Evolutionary conservation across 208 protist genomes (phyloP), one percentile per base, ranked within the genome.

Genomic region (Porcisia deanei): DNA sequence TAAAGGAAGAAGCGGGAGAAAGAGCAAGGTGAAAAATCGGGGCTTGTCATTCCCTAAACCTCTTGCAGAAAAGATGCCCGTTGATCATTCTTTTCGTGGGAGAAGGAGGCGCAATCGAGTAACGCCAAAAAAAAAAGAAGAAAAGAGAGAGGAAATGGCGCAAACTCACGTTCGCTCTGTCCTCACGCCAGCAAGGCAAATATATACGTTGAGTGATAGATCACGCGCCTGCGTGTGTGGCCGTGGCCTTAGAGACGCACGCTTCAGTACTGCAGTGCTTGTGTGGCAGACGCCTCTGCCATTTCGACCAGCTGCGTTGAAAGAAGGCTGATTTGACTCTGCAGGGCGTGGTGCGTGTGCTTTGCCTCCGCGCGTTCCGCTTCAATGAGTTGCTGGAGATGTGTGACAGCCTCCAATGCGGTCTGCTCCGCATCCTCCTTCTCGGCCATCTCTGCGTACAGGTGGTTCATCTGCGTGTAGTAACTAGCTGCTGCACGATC

Each of bases 251-350:
- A 12, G 7, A 61, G 8, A 49, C 18, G 16, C 20, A 18, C 39
- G 39, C n/a, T 34, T 22, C 16, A 30, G 34, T 66, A 66, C 18
- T 45, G 61, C 39, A 14, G 3, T 45, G 65, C 2, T 39, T 66
- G 53, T 67, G 69, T 30, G n/a, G 45, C 8, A 20, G 76, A 59
- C 7, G 71, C 57, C 7, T 76, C 64, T 0, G 77, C 63, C 71
- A 77, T 74, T 63, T 83, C 75, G 16, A 87, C 75, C 20, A 94
- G 78, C 61, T 93, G 85, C 12, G 92, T 89, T 8, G 92, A 97
- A 9, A 97, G 76, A 1, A 92, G 49, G n/a, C 76, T 74, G 47
- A 97, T 93, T 75, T 97, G 89, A 7, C 80, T 80, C 80, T 94
- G 83, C 52, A 97, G 76, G 37, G 83, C 87, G 25, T 80, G 58